Evolutionary conservation across 176 grass and related monocot species (phyloP).

Genomic region (Thalia dealbata): DNA sequence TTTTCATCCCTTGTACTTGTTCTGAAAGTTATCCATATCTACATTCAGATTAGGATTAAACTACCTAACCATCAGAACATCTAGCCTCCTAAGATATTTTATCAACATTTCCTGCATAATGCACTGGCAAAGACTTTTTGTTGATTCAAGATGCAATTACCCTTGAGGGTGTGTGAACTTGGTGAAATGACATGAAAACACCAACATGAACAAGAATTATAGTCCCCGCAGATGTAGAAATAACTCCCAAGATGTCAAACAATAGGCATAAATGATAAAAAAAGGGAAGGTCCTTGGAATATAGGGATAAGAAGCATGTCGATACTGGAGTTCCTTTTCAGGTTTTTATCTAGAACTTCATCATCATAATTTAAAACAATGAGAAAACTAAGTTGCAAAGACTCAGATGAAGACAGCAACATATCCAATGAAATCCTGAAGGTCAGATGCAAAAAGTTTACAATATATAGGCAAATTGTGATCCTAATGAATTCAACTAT

Average conservation of each 20-base stretch:
- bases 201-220: background rate
- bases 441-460: too few species aligned
- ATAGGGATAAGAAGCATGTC: too few species aligned
- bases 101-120: background rate
- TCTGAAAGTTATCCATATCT: background rate
- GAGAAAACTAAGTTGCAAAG: too few species aligned
- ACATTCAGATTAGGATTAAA: background rate
- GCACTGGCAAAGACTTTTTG: background rate
- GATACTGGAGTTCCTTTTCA: too few species aligned
- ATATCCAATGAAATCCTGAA: too few species aligned
- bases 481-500: too few species aligned
- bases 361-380: too few species aligned
- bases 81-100: background rate
- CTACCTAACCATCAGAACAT: background rate
- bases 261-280: background rate
- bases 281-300: too few species aligned
- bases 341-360: too few species aligned
- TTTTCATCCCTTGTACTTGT: background rate
- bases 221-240: background rate
- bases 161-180: background rate
- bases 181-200: background rate
- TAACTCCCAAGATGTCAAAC: background rate
- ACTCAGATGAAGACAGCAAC: too few species aligned
- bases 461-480: too few species aligned
- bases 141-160: background rate